Evolutionary conservation across 2,329 filamentous ascomycete genomes (phyloP).

Genomic region (Ophiostoma himal-ulmi): DNA sequence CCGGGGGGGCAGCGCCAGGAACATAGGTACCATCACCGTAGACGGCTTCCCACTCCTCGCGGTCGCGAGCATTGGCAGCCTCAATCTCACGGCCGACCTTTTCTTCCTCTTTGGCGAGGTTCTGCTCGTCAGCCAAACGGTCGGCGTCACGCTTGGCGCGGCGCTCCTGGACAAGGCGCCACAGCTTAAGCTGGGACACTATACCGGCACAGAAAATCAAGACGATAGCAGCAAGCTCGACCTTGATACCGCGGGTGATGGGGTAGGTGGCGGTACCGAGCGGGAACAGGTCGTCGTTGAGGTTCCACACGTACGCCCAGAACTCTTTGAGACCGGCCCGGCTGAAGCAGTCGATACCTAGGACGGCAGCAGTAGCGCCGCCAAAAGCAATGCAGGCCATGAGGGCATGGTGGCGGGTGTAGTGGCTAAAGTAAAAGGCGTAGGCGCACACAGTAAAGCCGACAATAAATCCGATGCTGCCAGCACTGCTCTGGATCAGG

Average conservation of each 20-base stretch:
- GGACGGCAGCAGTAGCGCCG: slow-evolving; percentile 69
- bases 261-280: slow-evolving; percentile 72
- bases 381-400: slow-evolving; percentile 73
- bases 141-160: slow-evolving; percentile 49
- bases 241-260: slow-evolving; percentile 75
- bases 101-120: slow-evolving; percentile 60
- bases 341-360: slow-evolving; percentile 89
- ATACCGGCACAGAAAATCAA: slow-evolving; percentile 70
- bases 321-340: slow-evolving; percentile 91
- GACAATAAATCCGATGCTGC: slow-evolving; percentile 70
- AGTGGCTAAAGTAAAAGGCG: slow-evolving; percentile 69
- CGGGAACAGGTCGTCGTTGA: slow-evolving; percentile 78
- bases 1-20: background rate
- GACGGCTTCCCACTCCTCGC: slow-evolving; percentile 66
- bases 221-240: slow-evolving; percentile 73
- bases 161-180: slow-evolving; percentile 68
- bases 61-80: slow-evolving; percentile 54
- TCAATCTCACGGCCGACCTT: slow-evolving; percentile 63
- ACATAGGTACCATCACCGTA: slow-evolving; percentile 56
- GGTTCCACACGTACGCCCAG: slow-evolving; percentile 83
- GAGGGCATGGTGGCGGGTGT: slow-evolving; percentile 71
- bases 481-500: slow-evolving; percentile 55
- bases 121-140: slow-evolving; percentile 45
- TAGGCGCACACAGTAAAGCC: slow-evolving; percentile 63
- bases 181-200: slow-evolving; percentile 78